Evolutionary conservation across 805 yeast genomes (phyloP), one percentile per base, ranked within the genome.

Genomic region (Hanseniaspora thailandica): DNA sequence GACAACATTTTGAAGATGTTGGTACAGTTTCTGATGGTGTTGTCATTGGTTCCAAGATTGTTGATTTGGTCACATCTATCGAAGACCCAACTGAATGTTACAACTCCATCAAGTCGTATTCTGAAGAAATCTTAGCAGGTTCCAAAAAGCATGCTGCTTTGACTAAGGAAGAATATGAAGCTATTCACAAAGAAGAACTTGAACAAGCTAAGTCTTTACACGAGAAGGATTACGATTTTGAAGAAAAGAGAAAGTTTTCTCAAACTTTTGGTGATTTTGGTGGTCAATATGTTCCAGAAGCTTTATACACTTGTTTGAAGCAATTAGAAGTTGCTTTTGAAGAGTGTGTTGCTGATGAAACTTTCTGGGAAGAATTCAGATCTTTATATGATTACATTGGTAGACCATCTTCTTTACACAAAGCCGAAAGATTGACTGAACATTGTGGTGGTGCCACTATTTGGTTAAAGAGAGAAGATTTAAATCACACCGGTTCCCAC

Each of bases 201-300:
- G 58, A 54, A 26, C 36, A 28, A 15, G 52, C 47, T 9, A 30
- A 43, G 25, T 26, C 35, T 17, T 59, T 57, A 36, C 53, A 53
- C 22, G 56, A 57, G 6, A 52, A 57, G 19, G 60, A 60, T 20
- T 55, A 62, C 8, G 63, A 64, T 6, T 76, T 77, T 57, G 73
- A 73, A 55, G 93, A 84, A 66, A 56, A 58, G 5, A 93, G 84
- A 64, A 76, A 78, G 57, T 84, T 77, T 65, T 76, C 80, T 59
- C 83, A 90, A 55, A 76, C 84, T 57, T 90, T 90, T 62, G 99
- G 97, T 63, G 88, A 81, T 47, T 94, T 87, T 65, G 99, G 99
- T 66, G 99, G 99, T 56, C 98, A 93, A 72, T 93, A 87, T 65
- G 98, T 93, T 39, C 99, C 99, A 38, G 99, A 93, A 73, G 86